Base-by-base conservation (phyloP, 1,284 basidiomycete genomes). In the Ceratobasidium sp. region DNA sequence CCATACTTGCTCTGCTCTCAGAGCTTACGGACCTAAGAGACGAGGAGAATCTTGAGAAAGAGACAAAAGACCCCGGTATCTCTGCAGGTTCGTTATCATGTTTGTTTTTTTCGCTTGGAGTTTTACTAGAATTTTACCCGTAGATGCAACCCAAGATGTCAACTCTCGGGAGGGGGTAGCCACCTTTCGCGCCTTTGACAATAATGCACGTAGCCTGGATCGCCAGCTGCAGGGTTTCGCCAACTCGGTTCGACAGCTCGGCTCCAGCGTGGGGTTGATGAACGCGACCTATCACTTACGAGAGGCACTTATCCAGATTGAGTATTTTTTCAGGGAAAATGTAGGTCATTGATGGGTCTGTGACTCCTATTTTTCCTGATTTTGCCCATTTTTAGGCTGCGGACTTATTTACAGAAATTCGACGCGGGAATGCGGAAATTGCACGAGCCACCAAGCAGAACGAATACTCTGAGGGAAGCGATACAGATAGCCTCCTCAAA, bases 291-390 rank as follows among this genome's bases (percentile, higher is more conserved):
- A 70, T 51, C 73, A 80, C 26, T 75, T 81, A n/a, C 72, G 79
- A 9, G 69, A 60, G 2, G 56, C 68, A 20, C 75, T 80, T 26
- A 61, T 70, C 46, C 80, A 80, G 40, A 77, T 81, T 44, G 67
- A 80, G n/a, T 61, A 80, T 61, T 78, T 81, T n/a, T 81, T 81
- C 49, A 73, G 79, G 28, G 77, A 79, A 40, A 81, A 81, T 64
- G 80, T 76, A 28, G 23, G 73, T 13, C 44, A 15, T 23, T 39
- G 49, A 3, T 20, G 13, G n/a, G 42, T 6, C n/a, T 53, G 23
- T 63, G 26, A 33, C 33, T 39, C 12, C 18, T 51, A 15, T 39
- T 18, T 53, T 33, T 26, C 40, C 60, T 75, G 23, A 75, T 51
- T 13, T 15, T 46, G 7, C n/a, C 42, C 10, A 42, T 49, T 42